Base-by-base conservation (phyloP, 1,139 yeast genomes). In the Scheffersomyces segobiensis region DNA sequence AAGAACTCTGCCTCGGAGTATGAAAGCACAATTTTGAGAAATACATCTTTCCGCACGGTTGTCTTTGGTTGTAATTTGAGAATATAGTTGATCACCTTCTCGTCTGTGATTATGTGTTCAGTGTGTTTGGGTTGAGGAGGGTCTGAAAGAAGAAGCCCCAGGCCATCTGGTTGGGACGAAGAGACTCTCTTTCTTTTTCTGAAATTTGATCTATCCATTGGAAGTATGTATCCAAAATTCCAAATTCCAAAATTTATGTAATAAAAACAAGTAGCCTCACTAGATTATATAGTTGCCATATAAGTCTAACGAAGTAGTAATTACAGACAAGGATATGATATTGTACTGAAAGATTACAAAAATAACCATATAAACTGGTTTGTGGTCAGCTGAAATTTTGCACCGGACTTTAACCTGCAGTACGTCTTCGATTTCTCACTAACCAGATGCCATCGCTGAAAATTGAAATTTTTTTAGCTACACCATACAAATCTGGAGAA, bases 1-100 rank as follows among this genome's bases (percentile, higher is more conserved):
- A 76, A 63, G 56, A 67, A 72, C 1, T 58, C 60, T 1, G 76
- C 71, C 62, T 77, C 81, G 0, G 76, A 65, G 1, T 62, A 55
- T 3, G 75, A 67, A 0, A 76, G 62, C 26, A 74, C 60, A 1
- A 76, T 20, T 49, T 65, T 71, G 42, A 72, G 46, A 39, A 59
- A 61, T 24, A 46, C 49, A 6, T 24, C 18, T 32, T 46, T 46
- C 53, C 54, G 49, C 20, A n/a, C n/a, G 24, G 20, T 17, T 3
- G 47, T 52, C 49, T 53, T 55, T n/a, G 46, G 22, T 53, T 53
- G 57, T 55, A 69, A 58, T 56, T 67, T 68, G 50, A 65, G 66
- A 55, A 70, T 61, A 50, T 66, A 65, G 52, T 62, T 65, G 32
- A 65, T 54, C 19, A 69, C 73, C 46, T 66, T 70, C 12, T 59